phyloP scores from a whole-genome alignment of 495 filamentous ascomycete species.

The Aspergillus taichungensis region DNA sequence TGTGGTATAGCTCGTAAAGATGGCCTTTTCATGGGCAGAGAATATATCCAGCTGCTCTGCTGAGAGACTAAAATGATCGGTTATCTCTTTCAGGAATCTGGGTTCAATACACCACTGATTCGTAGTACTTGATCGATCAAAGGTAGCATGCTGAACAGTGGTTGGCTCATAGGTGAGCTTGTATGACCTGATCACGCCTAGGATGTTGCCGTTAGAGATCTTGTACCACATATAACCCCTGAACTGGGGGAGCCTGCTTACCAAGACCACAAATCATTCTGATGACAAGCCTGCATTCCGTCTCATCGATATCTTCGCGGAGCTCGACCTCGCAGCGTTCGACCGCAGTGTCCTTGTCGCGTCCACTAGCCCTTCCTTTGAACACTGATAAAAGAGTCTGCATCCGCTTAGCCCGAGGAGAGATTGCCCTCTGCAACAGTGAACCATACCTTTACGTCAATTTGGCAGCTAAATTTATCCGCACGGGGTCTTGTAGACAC shows the following conservation, averaged over 20 bases:
- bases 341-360: conserved; percentile 68
- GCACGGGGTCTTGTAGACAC: conserved; percentile 17
- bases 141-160: conserved; percentile 77
- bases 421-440: neutral
- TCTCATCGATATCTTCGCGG: conserved; percentile 59
- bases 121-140: conserved; percentile 57
- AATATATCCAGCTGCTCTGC: conserved; percentile 90
- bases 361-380: conserved; percentile 51
- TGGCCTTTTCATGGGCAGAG: conserved; percentile 56
- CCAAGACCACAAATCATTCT: conserved; percentile 82
- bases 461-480: conserved; percentile 62
- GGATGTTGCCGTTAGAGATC: conserved; percentile 3
- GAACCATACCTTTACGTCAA: conserved; percentile 55
- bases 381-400: conserved; percentile 70
- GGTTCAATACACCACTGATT: conserved; percentile 78
- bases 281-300: conserved; percentile 72
- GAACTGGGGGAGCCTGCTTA: conserved; percentile 18
- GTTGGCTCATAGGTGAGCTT: conserved; percentile 82
- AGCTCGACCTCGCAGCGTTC: conserved; percentile 82
- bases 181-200: conserved; percentile 85
- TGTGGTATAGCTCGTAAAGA: conserved; percentile 93
- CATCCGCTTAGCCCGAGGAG: neutral
- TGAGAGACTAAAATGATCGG: conserved; percentile 83
- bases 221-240: neutral
- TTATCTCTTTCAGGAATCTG: conserved; percentile 67